phyloP scores from a whole-genome alignment of 2,329 filamentous ascomycete species.

The Claviceps arundinis region DNA sequence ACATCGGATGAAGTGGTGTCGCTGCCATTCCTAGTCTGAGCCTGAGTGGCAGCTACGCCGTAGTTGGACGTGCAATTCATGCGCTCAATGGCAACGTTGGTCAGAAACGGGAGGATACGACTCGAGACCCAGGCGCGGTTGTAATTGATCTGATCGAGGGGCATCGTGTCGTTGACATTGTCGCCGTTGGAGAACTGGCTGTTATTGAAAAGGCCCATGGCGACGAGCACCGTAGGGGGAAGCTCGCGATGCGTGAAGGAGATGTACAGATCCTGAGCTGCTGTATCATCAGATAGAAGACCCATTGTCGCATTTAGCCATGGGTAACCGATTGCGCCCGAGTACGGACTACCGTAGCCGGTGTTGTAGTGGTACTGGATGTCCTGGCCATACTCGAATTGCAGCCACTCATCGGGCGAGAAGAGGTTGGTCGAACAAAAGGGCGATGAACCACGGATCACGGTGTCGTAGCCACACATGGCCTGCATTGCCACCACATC shows the following conservation, averaged over 20 bases:
- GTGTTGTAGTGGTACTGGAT: conserved; percentile 52
- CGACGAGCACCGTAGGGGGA: conserved; percentile 52
- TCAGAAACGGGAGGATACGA: conserved; percentile 49
- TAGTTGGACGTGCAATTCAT: conserved; percentile 34
- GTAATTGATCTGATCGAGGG: conserved; percentile 47
- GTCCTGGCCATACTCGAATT: conserved; percentile 52
- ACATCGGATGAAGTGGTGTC: too few species aligned
- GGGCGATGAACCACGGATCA: conserved; percentile 46
- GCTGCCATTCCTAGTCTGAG: neutral
- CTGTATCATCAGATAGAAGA: conserved; percentile 27
- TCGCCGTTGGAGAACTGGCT: conserved; percentile 38
- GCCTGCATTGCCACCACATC: conserved; percentile 55
- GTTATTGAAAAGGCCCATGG: conserved; percentile 59
- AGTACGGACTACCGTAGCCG: conserved; percentile 47
- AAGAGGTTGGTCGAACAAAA: conserved; percentile 50
- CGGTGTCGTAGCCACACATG: conserved; percentile 52
- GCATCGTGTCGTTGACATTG: conserved; percentile 49
- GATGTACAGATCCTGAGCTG: conserved; percentile 46
- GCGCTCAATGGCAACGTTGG: conserved; percentile 53
- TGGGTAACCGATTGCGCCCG: conserved; percentile 47
- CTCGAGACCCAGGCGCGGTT: conserved; percentile 50
- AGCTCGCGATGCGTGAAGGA: conserved; percentile 59
- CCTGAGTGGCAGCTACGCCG: neutral
- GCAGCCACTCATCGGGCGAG: conserved; percentile 49
- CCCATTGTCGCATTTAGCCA: conserved; percentile 51